phyloP scores from a whole-genome alignment of 1,284 basidiomycete genomes.

The Malassezia furfur region DNA sequence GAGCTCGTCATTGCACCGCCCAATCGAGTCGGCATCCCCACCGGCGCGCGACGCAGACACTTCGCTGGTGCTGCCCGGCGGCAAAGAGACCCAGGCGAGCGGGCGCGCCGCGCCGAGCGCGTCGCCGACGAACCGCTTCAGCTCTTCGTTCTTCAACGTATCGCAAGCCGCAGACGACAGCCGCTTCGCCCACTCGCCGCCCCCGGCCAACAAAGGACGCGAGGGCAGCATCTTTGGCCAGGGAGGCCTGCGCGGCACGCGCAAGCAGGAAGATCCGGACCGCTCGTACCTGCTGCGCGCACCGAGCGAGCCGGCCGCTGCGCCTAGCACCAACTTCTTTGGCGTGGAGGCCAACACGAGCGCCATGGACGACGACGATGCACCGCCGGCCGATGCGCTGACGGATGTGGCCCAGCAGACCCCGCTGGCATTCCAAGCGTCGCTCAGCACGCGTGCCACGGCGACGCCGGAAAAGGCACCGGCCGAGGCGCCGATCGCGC shows the following conservation, averaged over 20 bases:
- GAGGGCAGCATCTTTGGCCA: constrained; percentile 36
- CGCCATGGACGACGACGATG: constrained; percentile 18
- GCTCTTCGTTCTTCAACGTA: constrained; percentile 33
- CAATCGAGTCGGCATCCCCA: constrained; percentile 7
- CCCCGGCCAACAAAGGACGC: constrained; percentile 20
- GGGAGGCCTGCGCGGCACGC: constrained; percentile 28
- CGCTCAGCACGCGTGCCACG: background rate
- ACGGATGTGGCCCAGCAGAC: constrained; percentile 3
- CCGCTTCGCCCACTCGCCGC: constrained; percentile 14
- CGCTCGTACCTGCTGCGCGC: constrained; percentile 9
- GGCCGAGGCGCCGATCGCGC: constrained; percentile 9
- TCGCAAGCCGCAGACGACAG: constrained; percentile 20
- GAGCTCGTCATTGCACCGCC: background rate
- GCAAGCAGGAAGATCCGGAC: constrained; percentile 6
- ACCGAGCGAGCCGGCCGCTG: constrained; percentile 1
- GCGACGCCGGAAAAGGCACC: background rate
- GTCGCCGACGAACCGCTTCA: constrained; percentile 28
- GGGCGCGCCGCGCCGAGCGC: constrained; percentile 20
- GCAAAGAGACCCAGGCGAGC: constrained; percentile 21
- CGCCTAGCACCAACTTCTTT: background rate
- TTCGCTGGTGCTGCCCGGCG: constrained; percentile 22
- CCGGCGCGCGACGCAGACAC: constrained; percentile 17
- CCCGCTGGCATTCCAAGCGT: background rate
- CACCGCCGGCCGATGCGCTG: constrained; percentile 15
- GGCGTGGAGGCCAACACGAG: background rate